Percentiles rank a stretch among this genome's conserved stretches.
Evolutionary conservation across 331 rosid genomes (phyloP).

Genomic region (Rosa hybrid): DNA sequence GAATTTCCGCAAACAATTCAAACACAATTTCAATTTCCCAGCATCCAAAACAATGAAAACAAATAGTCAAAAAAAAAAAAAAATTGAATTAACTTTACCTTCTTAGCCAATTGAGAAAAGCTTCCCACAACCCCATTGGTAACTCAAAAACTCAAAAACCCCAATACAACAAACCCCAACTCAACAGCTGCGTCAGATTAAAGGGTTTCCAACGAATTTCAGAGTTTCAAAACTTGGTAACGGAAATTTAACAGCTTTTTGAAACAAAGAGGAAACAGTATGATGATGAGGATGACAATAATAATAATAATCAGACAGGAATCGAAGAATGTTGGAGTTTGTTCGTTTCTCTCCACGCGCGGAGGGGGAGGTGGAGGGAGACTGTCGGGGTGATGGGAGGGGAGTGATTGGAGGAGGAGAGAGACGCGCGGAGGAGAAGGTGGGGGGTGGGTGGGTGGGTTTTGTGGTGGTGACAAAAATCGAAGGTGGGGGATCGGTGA

Average conservation of each 20-base stretch:
- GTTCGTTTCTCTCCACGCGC: neutral
- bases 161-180: neutral
- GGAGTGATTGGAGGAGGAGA: neutral
- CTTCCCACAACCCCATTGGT: slow-evolving; percentile 55
- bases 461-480: neutral
- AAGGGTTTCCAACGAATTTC: slow-evolving; percentile 9
- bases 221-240: neutral
- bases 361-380: neutral
- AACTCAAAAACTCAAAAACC: neutral
- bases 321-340: neutral
- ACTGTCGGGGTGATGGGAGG: neutral
- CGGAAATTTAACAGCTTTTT: slow-evolving; percentile 10
- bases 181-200: neutral
- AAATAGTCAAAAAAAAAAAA: neutral
- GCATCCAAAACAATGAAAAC: slow-evolving; percentile 10
- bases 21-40: neutral
- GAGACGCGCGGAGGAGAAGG: neutral
- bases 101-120: slow-evolving; percentile 56
- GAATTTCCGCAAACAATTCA: neutral
- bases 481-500: neutral
- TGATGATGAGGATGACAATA: neutral
- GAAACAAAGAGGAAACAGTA: neutral
- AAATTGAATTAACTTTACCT: slow-evolving; percentile 30
- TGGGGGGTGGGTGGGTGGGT: neutral
- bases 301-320: neutral